phyloP scores from a whole-genome alignment of 176 grass and related monocot genomes.

The Bothriochloa decipiens region DNA sequence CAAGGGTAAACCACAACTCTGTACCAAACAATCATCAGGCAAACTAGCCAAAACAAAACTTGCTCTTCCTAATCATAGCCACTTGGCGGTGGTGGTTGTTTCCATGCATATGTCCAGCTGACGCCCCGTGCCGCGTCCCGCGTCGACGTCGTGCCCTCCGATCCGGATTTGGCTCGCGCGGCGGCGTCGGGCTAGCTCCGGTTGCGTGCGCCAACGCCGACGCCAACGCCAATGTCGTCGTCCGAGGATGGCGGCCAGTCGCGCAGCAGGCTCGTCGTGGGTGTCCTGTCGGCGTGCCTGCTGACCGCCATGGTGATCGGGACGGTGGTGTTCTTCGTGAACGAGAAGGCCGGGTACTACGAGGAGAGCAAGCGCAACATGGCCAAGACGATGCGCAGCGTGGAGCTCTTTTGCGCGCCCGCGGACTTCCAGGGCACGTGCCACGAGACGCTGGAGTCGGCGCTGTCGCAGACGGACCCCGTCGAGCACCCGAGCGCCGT shows the following conservation, averaged over 20 bases:
- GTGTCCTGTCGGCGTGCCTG: slow-evolving; percentile 40
- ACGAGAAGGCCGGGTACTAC: slow-evolving; percentile 35
- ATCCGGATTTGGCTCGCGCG: not conserved
- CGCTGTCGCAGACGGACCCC: slow-evolving; percentile 20
- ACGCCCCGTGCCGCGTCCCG: not conserved
- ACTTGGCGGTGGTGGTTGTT: not conserved
- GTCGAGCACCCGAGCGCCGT: slow-evolving; percentile 59
- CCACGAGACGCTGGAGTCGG: slow-evolving; percentile 53
- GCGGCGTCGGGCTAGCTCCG: slow-evolving; percentile 5
- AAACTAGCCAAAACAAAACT: not conserved
- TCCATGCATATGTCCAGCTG: slow-evolving; percentile 30
- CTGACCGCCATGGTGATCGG: slow-evolving; percentile 67
- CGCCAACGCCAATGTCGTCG: slow-evolving; percentile 36
- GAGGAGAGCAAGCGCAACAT: slow-evolving; percentile 26
- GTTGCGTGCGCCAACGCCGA: not conserved
- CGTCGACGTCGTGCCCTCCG: not conserved
- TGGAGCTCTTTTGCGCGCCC: slow-evolving; percentile 74
- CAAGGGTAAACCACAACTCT: slow-evolving; percentile 40
- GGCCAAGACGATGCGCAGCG: slow-evolving; percentile 58
- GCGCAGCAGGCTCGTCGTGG: slow-evolving; percentile 47
- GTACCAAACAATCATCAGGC: not conserved
- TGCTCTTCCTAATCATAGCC: slow-evolving; percentile 43
- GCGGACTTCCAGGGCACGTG: slow-evolving; percentile 74
- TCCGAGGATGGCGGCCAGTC: slow-evolving; percentile 28
- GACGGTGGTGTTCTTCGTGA: slow-evolving; percentile 47